A percentile compares a stretch with the other conserved stretches of the same genome.
Conservation (phyloP, 164 flowering plant species). For the Umbilicus rupestris region DNA sequence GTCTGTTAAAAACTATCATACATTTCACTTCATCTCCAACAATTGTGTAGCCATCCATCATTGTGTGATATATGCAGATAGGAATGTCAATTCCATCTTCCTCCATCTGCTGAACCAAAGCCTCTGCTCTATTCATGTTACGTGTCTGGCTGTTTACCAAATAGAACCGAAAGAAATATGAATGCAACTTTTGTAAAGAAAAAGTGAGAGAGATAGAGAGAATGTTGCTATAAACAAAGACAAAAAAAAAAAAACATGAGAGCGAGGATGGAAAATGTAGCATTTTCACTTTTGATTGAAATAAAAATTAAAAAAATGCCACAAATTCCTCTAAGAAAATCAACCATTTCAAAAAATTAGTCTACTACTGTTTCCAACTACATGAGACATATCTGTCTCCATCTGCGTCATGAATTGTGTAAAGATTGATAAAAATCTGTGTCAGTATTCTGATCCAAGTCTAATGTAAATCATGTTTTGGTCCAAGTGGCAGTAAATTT, state of each 20-base stretch:
- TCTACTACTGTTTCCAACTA: background rate
- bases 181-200: background rate
- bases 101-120: slow-evolving; percentile 89
- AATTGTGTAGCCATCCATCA: slow-evolving; percentile 99
- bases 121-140: slow-evolving; percentile 82
- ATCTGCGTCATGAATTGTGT: too few relatives aligned
- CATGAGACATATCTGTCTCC: too few relatives aligned
- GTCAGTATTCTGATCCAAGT: too few relatives aligned
- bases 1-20: slow-evolving; percentile 70
- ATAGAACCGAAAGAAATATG: background rate
- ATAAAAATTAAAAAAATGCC: too few relatives aligned
- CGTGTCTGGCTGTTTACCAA: slow-evolving; percentile 50
- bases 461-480: background rate
- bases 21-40: slow-evolving; percentile 71
- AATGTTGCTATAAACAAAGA: background rate
- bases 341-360: background rate
- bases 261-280: background rate
- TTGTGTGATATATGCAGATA: slow-evolving; percentile 81
- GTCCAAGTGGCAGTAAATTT: background rate
- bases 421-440: too few relatives aligned
- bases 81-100: slow-evolving; percentile 94
- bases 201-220: background rate
- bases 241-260: background rate
- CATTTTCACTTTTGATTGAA: too few relatives aligned
- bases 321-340: background rate